Evolutionary conservation across 495 filamentous ascomycete genomes (phyloP).

Genomic region (Endocarpon pusillum): DNA sequence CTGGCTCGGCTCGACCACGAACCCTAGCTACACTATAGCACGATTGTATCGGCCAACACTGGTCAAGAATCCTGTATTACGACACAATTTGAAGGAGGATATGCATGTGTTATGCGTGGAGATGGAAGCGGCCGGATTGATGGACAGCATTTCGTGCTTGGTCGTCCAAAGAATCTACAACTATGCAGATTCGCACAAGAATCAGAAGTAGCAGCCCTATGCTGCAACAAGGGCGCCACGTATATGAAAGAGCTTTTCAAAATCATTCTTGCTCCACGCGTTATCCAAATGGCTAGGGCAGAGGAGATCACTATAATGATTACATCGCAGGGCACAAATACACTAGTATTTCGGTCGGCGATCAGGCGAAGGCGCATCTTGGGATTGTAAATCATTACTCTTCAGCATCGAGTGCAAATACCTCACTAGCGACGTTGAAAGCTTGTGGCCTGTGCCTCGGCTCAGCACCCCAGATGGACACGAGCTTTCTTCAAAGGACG

Average conservation of each 20-base stretch:
- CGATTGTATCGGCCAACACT: too few relatives aligned
- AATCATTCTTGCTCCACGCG: constrained; percentile 10
- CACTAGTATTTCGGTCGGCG: constrained; percentile 11
- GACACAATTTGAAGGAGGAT: too few relatives aligned
- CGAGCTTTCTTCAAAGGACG: constrained; percentile 17
- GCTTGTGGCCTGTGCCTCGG: too few relatives aligned
- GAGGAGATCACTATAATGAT: constrained; percentile 7
- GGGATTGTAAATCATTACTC: constrained; percentile 4
- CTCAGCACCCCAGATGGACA: constrained; percentile 10
- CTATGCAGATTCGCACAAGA: constrained; percentile 14
- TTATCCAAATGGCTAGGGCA: constrained; percentile 3
- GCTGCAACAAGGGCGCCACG: constrained; percentile 11
- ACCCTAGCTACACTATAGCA: too few relatives aligned
- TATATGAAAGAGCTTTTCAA: too few relatives aligned
- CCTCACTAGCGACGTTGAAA: too few relatives aligned
- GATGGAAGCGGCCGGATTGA: too few relatives aligned
- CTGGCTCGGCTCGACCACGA: too few relatives aligned
- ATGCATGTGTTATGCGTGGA: too few relatives aligned
- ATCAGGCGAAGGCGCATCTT: constrained; percentile 14
- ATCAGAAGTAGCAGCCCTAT: constrained; percentile 13
- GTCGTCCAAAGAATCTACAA: constrained; percentile 15
- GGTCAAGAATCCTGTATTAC: too few relatives aligned
- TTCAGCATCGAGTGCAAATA: constrained; percentile 6
- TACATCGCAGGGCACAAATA: constrained; percentile 3
- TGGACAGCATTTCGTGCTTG: constrained; percentile 12